Percentiles rank a stretch among this genome's conserved stretches.
phyloP scores from a whole-genome alignment of 2,329 filamentous ascomycete genomes.

The Arthroderma uncinatum region DNA sequence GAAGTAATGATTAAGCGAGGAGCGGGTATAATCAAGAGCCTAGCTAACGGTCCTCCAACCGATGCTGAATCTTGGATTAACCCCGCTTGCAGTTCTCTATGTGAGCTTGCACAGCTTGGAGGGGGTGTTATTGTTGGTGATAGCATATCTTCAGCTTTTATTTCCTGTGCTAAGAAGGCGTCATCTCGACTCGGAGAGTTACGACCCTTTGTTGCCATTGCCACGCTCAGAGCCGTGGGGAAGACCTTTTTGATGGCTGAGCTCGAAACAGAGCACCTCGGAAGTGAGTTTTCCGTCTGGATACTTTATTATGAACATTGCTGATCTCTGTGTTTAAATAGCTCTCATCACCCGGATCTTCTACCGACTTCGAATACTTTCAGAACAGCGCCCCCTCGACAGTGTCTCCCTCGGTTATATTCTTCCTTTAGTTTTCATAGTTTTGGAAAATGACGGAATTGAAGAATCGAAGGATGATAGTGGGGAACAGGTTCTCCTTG shows the following conservation, averaged over 20 bases:
- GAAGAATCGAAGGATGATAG: constrained; percentile 56
- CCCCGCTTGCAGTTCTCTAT: constrained; percentile 60
- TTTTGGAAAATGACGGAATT: constrained; percentile 70
- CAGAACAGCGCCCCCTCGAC: constrained; percentile 91
- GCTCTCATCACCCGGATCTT: constrained; percentile 73
- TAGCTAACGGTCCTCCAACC: constrained; percentile 79
- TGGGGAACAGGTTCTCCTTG: constrained; percentile 77
- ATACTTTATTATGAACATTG: neutral
- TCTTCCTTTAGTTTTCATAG: constrained; percentile 66
- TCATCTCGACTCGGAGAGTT: constrained; percentile 63
- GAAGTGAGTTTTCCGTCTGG: constrained; percentile 38
- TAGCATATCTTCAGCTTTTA: constrained; percentile 63
- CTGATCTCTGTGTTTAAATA: constrained; percentile 14
- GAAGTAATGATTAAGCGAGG: constrained; percentile 67
- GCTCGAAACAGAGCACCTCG: constrained; percentile 67
- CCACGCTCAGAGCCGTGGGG: constrained; percentile 68
- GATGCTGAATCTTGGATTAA: constrained; percentile 84
- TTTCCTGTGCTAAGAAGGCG: constrained; percentile 66
- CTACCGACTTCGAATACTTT: constrained; percentile 79
- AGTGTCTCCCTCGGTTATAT: constrained; percentile 77
- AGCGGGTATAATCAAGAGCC: constrained; percentile 70
- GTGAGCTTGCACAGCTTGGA: constrained; percentile 61
- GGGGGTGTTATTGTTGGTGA: constrained; percentile 73
- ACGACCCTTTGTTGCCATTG: constrained; percentile 74
- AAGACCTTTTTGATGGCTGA: constrained; percentile 61